Evolutionary conservation across 352 stramenopile genomes (phyloP).

Genomic region (Globisporangium echinulatum): DNA sequence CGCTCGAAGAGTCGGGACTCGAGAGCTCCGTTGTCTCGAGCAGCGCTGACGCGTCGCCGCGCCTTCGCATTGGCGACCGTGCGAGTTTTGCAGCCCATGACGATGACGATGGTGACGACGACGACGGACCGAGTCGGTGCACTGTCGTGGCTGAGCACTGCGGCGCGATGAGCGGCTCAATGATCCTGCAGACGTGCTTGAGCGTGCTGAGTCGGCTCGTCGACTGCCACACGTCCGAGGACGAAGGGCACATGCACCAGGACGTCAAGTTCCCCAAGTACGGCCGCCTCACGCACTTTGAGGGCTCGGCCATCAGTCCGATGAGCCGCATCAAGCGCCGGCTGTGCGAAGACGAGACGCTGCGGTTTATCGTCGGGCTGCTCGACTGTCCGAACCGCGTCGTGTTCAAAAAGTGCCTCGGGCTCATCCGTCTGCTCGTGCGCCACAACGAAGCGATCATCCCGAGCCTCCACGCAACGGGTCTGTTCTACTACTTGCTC

Average conservation of each 20-base stretch:
- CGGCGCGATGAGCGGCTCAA: constrained; percentile 72
- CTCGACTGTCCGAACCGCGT: constrained; percentile 78
- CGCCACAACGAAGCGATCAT: constrained; percentile 84
- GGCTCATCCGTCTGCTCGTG: constrained; percentile 74
- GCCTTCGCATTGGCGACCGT: constrained; percentile 13
- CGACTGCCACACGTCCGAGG: constrained; percentile 76
- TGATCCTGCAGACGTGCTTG: constrained; percentile 86
- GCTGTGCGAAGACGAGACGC: constrained; percentile 65
- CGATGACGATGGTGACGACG: constrained; percentile 24
- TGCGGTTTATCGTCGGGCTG: constrained; percentile 76
- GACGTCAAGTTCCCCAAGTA: constrained; percentile 78
- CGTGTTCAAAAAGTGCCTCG: constrained; percentile 81
- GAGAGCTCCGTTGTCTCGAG: constrained; percentile 41
- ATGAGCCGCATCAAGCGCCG: constrained; percentile 71
- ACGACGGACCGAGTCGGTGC: constrained; percentile 38
- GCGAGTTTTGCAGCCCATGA: constrained; percentile 3
- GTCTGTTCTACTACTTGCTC: constrained; percentile 85
- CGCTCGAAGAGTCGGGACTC: constrained; percentile 39
- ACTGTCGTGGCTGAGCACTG: constrained; percentile 75
- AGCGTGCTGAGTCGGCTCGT: constrained; percentile 78
- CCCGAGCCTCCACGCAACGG: constrained; percentile 71
- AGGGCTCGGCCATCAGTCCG: constrained; percentile 70
- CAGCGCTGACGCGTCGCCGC: constrained; percentile 21
- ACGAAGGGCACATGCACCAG: constrained; percentile 75
- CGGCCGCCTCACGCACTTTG: constrained; percentile 72